Conservation (phyloP, 257 asterid genomes). For the Anisodus tanguticus region DNA sequence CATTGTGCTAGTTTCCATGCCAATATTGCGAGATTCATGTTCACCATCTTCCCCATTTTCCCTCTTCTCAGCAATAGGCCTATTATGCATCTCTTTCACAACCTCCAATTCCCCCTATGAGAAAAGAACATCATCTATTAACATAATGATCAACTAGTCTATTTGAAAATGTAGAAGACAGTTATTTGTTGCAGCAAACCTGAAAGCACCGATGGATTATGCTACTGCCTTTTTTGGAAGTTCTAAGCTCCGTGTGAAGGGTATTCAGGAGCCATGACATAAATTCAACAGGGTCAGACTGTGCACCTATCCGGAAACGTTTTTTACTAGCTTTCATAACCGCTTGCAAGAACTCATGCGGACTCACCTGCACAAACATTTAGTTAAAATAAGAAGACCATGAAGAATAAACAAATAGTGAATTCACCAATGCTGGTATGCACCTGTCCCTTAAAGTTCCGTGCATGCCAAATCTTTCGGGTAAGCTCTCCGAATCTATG, state of each 20-base stretch:
- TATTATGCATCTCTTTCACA: conserved; percentile 65
- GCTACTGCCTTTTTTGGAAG: conserved; percentile 71
- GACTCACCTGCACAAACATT: conserved; percentile 80
- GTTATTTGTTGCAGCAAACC: conserved; percentile 47
- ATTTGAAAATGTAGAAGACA: conserved; percentile 9
- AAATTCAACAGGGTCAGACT: conserved; percentile 96
- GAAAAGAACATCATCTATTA: conserved; percentile 28
- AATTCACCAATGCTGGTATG: background rate
- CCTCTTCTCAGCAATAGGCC: conserved; percentile 46
- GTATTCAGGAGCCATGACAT: conserved; percentile 96
- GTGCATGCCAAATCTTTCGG: conserved; percentile 93
- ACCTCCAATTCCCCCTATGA: conserved; percentile 96
- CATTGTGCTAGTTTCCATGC: conserved; percentile 72
- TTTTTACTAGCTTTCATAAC: conserved; percentile 95
- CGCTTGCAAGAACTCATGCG: conserved; percentile 96
- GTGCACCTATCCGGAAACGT: conserved; percentile 81
- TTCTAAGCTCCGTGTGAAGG: conserved; percentile 72
- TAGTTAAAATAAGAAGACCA: conserved; percentile 32
- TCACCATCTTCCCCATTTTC: conserved; percentile 55
- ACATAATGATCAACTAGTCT: conserved; percentile 20
- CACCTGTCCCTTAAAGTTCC: conserved; percentile 98
- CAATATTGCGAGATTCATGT: conserved; percentile 40
- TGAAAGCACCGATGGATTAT: conserved; percentile 93
- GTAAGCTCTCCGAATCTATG: conserved; percentile 97
- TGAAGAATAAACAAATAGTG: background rate